Percentiles rank a stretch among this genome's conserved stretches.
phyloP scores from a whole-genome alignment of 768 basidiomycete species.

The Leccinum longicurvipes region DNA sequence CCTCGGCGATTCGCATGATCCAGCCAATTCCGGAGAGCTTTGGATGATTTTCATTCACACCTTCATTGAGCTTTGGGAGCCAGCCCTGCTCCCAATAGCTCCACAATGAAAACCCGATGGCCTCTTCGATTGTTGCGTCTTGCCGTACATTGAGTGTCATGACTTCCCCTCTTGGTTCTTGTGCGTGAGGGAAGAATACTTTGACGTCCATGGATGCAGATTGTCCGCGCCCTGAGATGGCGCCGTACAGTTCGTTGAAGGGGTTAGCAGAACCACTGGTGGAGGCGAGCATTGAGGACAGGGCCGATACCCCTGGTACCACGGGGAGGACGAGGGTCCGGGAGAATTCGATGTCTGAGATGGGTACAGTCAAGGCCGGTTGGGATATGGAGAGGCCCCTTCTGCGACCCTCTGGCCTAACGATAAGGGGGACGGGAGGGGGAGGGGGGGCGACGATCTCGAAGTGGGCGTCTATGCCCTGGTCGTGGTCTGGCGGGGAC shows the following conservation, averaged over 20 bases:
- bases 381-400: constrained; percentile 29
- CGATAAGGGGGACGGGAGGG: constrained; percentile 19
- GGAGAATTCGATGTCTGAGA: constrained; percentile 42
- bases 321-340: constrained; percentile 47
- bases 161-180: constrained; percentile 53
- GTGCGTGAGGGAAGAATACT: constrained; percentile 84
- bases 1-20: constrained; percentile 91
- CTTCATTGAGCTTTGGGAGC: constrained; percentile 74
- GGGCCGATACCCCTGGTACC: constrained; percentile 52
- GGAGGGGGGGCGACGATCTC: constrained; percentile 51
- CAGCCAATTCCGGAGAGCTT: constrained; percentile 81
- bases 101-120: constrained; percentile 90
- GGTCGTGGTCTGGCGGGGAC: constrained; percentile 19
- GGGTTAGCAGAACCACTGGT: constrained; percentile 69
- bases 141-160: constrained; percentile 76
- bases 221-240: constrained; percentile 75
- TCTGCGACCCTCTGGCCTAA: constrained; percentile 27
- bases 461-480: constrained; percentile 43
- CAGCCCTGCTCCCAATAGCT: constrained; percentile 90
- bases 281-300: constrained; percentile 74
- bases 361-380: constrained; percentile 15
- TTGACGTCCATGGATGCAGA: constrained; percentile 60
- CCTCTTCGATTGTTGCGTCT: constrained; percentile 93
- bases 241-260: constrained; percentile 82
- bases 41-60: constrained; percentile 56